Conservation (phyloP, 2,329 filamentous ascomycete species). For the Zopfia rhizophila region DNA sequence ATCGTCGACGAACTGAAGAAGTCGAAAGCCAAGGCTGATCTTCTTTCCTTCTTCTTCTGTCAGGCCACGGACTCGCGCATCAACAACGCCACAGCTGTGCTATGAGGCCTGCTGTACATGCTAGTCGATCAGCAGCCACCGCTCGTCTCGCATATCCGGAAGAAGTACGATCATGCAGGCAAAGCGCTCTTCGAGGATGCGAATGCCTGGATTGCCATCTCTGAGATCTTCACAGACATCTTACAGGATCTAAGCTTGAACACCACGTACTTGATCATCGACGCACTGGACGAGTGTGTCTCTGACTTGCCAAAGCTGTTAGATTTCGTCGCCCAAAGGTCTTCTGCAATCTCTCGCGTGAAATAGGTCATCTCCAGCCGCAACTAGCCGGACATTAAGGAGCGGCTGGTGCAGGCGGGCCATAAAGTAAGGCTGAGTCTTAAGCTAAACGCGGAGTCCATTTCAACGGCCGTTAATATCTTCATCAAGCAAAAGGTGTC, state of each 20-base stretch:
- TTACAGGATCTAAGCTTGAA: constrained; percentile 42
- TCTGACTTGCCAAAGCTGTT: constrained; percentile 8
- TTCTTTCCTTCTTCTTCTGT: constrained; percentile 55
- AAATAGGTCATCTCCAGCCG: constrained; percentile 51
- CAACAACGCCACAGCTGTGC: constrained; percentile 52
- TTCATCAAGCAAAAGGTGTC: constrained; percentile 52
- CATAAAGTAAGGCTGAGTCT: constrained; percentile 36
- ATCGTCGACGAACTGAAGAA: constrained; percentile 43
- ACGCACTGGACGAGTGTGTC: constrained; percentile 12
- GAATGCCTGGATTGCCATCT: constrained; percentile 48
- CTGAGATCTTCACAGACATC: constrained; percentile 51
- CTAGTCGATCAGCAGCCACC: constrained; percentile 47
- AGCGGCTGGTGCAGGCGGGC: constrained; percentile 28
- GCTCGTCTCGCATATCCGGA: constrained; percentile 47
- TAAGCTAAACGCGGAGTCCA: constrained; percentile 45
- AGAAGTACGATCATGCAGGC: constrained; percentile 48
- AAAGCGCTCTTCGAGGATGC: constrained; percentile 54
- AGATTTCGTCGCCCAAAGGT: constrained; percentile 5
- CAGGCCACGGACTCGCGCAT: constrained; percentile 49
- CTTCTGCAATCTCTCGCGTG: constrained; percentile 39
- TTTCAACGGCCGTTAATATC: constrained; percentile 44
- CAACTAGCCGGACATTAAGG: constrained; percentile 51
- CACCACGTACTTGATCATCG: constrained; percentile 5
- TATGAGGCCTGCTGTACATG: too few relatives aligned
- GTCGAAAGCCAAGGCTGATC: constrained; percentile 15